Evolutionary conservation across 768 basidiomycete genomes (phyloP).

Genomic region (Suillus discolor): DNA sequence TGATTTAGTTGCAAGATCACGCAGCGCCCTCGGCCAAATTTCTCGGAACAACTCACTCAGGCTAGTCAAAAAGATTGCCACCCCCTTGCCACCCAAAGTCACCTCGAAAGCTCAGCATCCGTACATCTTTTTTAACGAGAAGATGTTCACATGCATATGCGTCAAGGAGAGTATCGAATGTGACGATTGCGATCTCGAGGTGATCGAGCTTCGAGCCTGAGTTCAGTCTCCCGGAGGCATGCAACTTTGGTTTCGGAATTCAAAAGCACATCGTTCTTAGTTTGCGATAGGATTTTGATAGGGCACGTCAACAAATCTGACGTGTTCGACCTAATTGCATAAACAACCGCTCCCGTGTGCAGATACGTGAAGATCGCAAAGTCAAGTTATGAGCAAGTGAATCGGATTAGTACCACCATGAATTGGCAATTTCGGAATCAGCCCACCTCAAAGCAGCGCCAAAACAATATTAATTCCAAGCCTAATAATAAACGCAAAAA

Average conservation of each 20-base stretch:
- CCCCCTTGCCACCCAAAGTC: no score
- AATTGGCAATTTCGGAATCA: not conserved
- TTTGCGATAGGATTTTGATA: not conserved
- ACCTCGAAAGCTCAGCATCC: no score
- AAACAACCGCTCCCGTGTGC: no score
- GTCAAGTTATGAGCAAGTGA: not conserved
- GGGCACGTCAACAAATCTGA: no score
- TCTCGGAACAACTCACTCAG: no score
- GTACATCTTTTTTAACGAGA: no score
- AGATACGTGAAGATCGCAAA: not conserved
- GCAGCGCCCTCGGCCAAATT: no score
- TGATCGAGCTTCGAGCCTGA: not conserved
- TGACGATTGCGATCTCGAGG: not conserved
- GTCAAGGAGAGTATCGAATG: not conserved
- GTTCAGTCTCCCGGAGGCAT: not conserved
- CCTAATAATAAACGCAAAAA: not conserved
- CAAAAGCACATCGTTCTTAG: not conserved
- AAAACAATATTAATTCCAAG: not conserved
- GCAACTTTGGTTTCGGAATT: not conserved
- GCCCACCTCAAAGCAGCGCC: not conserved
- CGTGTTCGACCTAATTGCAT: no score
- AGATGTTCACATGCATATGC: not conserved
- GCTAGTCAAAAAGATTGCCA: no score
- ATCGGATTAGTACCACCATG: not conserved
- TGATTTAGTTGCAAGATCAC: no score